phyloP scores from a whole-genome alignment of 2,329 filamentous ascomycete genomes.

The Lasiodiplodia hormozganensis region DNA sequence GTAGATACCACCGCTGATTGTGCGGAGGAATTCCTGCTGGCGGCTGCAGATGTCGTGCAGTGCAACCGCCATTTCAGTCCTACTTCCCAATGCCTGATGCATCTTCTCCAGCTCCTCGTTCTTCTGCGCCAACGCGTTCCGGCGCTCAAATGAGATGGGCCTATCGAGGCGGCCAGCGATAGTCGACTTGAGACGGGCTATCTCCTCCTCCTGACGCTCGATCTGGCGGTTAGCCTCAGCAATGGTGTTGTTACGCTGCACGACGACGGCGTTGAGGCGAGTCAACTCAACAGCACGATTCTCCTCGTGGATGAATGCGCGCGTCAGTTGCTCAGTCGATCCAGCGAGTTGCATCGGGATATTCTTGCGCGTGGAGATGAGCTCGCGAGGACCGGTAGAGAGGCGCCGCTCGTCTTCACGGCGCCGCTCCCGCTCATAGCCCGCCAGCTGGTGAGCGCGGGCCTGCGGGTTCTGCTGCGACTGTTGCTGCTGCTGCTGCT shows the following conservation, averaged over 20 bases:
- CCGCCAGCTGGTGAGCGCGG: not conserved
- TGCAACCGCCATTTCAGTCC: conserved; percentile 7
- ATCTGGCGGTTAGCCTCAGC: not conserved
- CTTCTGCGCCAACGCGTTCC: conserved; percentile 33
- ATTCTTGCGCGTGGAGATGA: not conserved
- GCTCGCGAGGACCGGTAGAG: not conserved
- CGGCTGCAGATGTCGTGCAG: conserved; percentile 5
- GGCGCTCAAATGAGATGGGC: not conserved
- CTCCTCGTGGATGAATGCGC: not conserved
- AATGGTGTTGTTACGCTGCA: conserved; percentile 15
- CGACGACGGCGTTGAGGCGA: conserved; percentile 2
- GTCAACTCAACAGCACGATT: conserved; percentile 5
- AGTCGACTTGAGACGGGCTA: not conserved
- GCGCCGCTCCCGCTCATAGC: not conserved
- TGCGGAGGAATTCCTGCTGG: not conserved
- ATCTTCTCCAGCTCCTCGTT: conserved; percentile 31
- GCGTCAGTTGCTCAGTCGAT: not conserved
- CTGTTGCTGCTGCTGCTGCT: not conserved
- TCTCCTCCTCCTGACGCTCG: not conserved
- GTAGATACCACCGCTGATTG: not conserved
- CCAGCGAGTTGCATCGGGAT: not conserved
- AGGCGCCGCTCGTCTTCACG: conserved; percentile 2
- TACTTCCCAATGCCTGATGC: not conserved
- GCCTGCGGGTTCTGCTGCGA: not conserved
- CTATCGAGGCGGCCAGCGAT: not conserved